Evolutionary conservation across 1,139 yeast species (phyloP).

Genomic region (Hyphopichia khmerensis): DNA sequence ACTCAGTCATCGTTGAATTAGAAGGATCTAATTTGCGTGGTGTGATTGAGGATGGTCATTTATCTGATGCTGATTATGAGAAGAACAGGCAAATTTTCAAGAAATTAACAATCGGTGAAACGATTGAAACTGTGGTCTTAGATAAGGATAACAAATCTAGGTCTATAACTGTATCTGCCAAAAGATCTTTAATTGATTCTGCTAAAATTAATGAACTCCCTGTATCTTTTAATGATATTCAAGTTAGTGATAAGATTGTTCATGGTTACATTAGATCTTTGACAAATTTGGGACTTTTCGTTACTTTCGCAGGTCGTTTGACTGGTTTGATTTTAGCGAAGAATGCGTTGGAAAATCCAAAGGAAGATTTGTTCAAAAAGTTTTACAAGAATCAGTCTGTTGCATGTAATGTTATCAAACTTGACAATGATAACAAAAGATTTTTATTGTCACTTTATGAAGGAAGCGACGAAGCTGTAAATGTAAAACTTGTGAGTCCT

Average conservation of each 20-base stretch:
- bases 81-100: conserved; percentile 66
- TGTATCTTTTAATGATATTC: conserved; percentile 54
- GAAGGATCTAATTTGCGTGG: conserved; percentile 61
- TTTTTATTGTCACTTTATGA: conserved; percentile 63
- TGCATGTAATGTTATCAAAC: conserved; percentile 59
- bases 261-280: conserved; percentile 79
- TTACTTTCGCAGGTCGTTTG: conserved; percentile 75
- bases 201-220: conserved; percentile 60
- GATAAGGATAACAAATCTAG: conserved; percentile 65
- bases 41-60: conserved; percentile 69
- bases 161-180: conserved; percentile 61
- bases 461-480: conserved; percentile 18
- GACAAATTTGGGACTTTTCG: conserved; percentile 77
- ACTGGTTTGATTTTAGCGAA: conserved; percentile 84
- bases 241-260: conserved; percentile 45
- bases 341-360: conserved; percentile 58
- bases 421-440: conserved; percentile 67
- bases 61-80: conserved; percentile 73
- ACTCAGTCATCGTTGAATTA: conserved; percentile 66
- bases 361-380: conserved; percentile 54
- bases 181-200: conserved; percentile 65
- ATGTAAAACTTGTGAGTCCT: conserved; percentile 45
- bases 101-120: conserved; percentile 58
- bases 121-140: conserved; percentile 59
- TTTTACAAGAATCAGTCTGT: conserved; percentile 70